These are phyloP conservation scores for Cryomyces antarcticus DNA, from an alignment of 495 filamentous ascomycete genomes.

Conservation along the genomic window DNA sequence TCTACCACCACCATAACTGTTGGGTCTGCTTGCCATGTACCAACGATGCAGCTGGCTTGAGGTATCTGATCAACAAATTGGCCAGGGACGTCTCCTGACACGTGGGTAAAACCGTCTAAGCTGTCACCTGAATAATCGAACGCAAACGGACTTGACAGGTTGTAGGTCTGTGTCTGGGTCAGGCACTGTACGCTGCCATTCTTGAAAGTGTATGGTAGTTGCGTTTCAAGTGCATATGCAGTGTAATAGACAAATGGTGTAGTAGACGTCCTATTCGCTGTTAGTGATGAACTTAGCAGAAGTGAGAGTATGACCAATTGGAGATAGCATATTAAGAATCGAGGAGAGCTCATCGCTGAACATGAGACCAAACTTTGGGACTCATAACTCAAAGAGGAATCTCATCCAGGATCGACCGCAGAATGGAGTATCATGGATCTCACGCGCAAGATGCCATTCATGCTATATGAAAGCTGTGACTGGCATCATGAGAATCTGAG, in stretches of 20 bases:
- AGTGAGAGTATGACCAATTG: too few relatives aligned
- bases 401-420: too few relatives aligned
- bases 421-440: too few relatives aligned
- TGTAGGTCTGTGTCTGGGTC: slow-evolving; percentile 1
- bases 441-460: too few relatives aligned
- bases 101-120: not conserved
- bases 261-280: slow-evolving; percentile 2
- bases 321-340: too few relatives aligned
- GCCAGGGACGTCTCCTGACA: slow-evolving; percentile 8
- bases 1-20: slow-evolving; percentile 9
- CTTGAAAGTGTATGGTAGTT: not conserved
- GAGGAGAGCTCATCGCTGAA: too few relatives aligned
- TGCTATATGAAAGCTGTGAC: too few relatives aligned
- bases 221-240: slow-evolving; percentile 1
- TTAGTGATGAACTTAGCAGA: too few relatives aligned
- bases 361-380: too few relatives aligned
- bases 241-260: slow-evolving; percentile 16
- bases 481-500: too few relatives aligned
- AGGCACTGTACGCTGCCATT: slow-evolving; percentile 3
- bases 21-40: slow-evolving; percentile 6
- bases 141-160: slow-evolving; percentile 4
- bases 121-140: slow-evolving; percentile 3
- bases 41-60: slow-evolving; percentile 1
- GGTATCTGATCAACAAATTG: slow-evolving; percentile 1
- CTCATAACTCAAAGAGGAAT: too few relatives aligned